Conservation (phyloP, 202 grass and related monocot genomes). For the Elaeis oleifera region DNA sequence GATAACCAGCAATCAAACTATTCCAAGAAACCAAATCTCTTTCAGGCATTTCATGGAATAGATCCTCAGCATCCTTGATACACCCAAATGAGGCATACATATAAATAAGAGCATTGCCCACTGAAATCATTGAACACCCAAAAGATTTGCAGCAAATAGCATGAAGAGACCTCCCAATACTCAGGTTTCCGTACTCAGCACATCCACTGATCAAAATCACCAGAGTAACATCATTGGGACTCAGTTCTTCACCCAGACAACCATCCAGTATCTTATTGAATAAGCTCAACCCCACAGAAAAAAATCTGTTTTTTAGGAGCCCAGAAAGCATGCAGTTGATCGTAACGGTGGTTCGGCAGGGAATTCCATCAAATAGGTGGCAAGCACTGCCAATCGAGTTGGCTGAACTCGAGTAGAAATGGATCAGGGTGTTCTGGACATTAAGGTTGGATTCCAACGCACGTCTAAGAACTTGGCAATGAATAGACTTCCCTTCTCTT, state of each 20-base stretch:
- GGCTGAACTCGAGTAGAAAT: neutral
- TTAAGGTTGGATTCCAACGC: neutral
- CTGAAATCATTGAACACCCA: neutral
- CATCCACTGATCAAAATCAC: neutral
- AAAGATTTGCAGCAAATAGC: neutral
- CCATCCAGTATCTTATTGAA: neutral
- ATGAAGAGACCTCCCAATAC: neutral
- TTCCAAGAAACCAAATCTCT: constrained; percentile 2
- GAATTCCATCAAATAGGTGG: neutral
- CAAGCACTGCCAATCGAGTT: neutral
- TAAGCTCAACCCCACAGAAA: neutral
- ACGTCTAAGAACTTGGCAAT: constrained; percentile 1
- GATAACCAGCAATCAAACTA: neutral
- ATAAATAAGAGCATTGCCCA: constrained; percentile 1
- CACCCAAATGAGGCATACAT: constrained; percentile 6
- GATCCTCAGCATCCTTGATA: neutral
- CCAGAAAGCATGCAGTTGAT: constrained; percentile 1
- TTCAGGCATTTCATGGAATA: neutral
- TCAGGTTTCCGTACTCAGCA: neutral
- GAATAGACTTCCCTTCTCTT: constrained; percentile 3
- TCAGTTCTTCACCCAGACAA: neutral
- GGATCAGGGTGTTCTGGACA: neutral
- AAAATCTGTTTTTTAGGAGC: neutral
- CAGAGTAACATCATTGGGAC: neutral
- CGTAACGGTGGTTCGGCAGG: neutral